Evolutionary conservation across 371 early-diverging fungal species (phyloP).

Genomic region (Circinella minor): DNA sequence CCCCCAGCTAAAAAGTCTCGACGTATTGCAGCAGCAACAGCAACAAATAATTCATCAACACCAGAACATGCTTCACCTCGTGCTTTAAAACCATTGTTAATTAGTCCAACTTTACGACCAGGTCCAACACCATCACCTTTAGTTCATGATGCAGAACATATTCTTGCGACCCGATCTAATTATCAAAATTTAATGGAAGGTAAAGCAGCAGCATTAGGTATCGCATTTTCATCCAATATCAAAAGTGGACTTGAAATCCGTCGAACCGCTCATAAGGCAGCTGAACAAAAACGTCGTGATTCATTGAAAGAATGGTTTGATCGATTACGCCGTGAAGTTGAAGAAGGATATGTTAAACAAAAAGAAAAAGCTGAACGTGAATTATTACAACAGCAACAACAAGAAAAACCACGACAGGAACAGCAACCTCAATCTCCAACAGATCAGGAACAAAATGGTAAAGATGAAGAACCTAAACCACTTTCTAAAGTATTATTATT

Average conservation of each 20-base stretch:
- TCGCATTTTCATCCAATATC: constrained; percentile 71
- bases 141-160: constrained; percentile 46
- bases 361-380: constrained; percentile 14
- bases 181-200: constrained; percentile 87
- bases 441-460: not conserved
- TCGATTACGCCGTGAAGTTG: constrained; percentile 70
- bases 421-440: not conserved
- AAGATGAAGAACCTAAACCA: constrained; percentile 32
- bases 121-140: constrained; percentile 14
- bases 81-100: constrained; percentile 47
- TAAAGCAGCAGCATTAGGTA: constrained; percentile 75
- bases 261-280: constrained; percentile 86
- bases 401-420: not conserved
- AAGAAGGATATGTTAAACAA: constrained; percentile 62
- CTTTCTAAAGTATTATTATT: constrained; percentile 54
- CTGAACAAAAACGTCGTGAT: constrained; percentile 93
- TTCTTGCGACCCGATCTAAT: constrained; percentile 81
- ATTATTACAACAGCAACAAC: not conserved
- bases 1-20: not conserved
- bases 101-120: constrained; percentile 42
- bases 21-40: constrained; percentile 8
- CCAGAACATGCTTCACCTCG: constrained; percentile 41
- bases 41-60: not conserved
- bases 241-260: constrained; percentile 76
- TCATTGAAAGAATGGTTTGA: constrained; percentile 87